Conservation (phyloP, 495 filamentous ascomycete genomes). For the Podospora appendiculata region DNA sequence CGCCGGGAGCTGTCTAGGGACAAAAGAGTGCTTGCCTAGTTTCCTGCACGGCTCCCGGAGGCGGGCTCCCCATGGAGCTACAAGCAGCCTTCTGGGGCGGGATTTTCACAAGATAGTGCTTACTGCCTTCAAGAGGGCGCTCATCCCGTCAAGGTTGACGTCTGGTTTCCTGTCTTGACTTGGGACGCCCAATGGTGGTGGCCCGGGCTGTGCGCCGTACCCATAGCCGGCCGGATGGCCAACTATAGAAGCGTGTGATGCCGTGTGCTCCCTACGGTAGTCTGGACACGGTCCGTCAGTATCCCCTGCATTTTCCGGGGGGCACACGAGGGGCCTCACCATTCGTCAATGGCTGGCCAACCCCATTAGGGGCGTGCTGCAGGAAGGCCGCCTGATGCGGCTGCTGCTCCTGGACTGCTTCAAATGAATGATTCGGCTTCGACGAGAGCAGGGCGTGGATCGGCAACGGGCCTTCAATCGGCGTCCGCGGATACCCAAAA, state of each 20-base stretch:
- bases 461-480: conserved; percentile 35
- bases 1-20: no score
- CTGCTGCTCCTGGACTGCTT: conserved; percentile 9
- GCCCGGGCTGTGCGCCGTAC: neutral
- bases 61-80: no score
- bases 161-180: conserved; percentile 8
- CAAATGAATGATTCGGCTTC: conserved; percentile 21
- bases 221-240: neutral
- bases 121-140: conserved; percentile 40
- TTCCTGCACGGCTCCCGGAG: no score
- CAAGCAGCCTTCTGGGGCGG: no score
- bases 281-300: conserved; percentile 13
- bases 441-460: conserved; percentile 38
- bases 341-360: conserved; percentile 9
- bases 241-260: conserved; percentile 4
- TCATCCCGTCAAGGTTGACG: conserved; percentile 39
- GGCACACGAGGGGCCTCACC: conserved; percentile 4
- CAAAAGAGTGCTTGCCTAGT: no score
- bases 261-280: conserved; percentile 10
- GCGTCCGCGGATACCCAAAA: conserved; percentile 28
- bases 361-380: conserved; percentile 8
- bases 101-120: no score
- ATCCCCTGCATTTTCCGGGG: neutral
- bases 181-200: neutral
- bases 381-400: conserved; percentile 3